These are phyloP conservation scores for Suillus bovinus DNA, from an alignment of 768 basidiomycete genomes.

Conservation along the genomic window DNA sequence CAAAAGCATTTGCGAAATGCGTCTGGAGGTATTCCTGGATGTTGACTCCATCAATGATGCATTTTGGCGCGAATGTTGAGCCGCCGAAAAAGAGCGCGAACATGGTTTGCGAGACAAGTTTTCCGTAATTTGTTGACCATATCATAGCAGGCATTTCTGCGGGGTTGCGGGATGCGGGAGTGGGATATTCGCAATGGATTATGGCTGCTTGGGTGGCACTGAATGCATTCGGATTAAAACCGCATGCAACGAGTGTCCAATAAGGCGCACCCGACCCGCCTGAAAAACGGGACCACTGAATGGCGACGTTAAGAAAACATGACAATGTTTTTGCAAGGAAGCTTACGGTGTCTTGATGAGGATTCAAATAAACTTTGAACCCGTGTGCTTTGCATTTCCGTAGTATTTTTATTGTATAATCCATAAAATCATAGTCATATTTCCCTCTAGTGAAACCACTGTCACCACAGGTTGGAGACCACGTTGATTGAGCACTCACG, in stretches of 20 bases:
- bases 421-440: constrained; percentile 90
- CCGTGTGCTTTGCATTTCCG: constrained; percentile 90
- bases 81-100: constrained; percentile 97
- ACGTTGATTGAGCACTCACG: constrained; percentile 60
- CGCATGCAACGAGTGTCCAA: constrained; percentile 91
- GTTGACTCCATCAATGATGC: constrained; percentile 86
- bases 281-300: constrained; percentile 70
- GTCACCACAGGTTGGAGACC: constrained; percentile 3
- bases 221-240: constrained; percentile 83
- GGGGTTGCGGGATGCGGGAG: constrained; percentile 58
- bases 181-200: constrained; percentile 87
- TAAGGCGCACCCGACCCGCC: constrained; percentile 94
- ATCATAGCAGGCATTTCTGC: constrained; percentile 87
- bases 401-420: constrained; percentile 87
- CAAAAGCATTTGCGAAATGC: constrained; percentile 77
- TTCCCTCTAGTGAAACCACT: constrained; percentile 55
- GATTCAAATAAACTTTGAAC: constrained; percentile 91
- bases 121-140: constrained; percentile 96
- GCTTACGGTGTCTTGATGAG: constrained; percentile 92
- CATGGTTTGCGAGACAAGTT: constrained; percentile 82
- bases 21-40: constrained; percentile 87
- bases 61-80: constrained; percentile 85
- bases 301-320: too few species aligned
- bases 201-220: constrained; percentile 85
- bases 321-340: neutral